phyloP scores from a whole-genome alignment of 2,329 filamentous ascomycete genomes.

The Fusarium staphyleae region DNA sequence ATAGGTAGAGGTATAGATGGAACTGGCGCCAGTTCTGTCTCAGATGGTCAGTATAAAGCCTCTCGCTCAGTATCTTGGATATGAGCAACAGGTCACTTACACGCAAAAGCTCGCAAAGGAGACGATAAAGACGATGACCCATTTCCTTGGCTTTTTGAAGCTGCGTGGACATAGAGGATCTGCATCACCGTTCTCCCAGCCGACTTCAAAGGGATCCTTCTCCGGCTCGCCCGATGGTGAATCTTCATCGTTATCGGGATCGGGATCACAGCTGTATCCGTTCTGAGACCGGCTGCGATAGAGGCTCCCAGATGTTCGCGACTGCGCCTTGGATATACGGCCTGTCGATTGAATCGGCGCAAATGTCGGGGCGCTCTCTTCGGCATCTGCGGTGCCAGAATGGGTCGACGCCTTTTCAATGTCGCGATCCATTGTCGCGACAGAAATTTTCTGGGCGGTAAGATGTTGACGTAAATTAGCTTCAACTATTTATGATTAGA shows the following conservation, averaged over 20 bases:
- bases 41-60: not conserved
- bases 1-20: constrained; percentile 90
- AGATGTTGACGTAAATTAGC: not conserved
- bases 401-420: constrained; percentile 36
- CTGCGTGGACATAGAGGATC: constrained; percentile 80
- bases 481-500: not conserved
- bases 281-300: constrained; percentile 51
- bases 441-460: not conserved
- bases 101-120: constrained; percentile 79
- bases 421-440: constrained; percentile 34
- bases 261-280: constrained; percentile 51
- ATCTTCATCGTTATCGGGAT: constrained; percentile 7
- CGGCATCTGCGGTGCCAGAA: constrained; percentile 6
- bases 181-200: constrained; percentile 73
- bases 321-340: constrained; percentile 8
- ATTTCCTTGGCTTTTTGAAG: constrained; percentile 71
- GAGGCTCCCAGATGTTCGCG: constrained; percentile 19
- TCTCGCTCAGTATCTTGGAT: not conserved
- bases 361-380: constrained; percentile 9
- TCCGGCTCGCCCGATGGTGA: constrained; percentile 27
- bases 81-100: constrained; percentile 62
- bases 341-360: constrained; percentile 20
- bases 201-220: constrained; percentile 69
- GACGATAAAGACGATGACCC: constrained; percentile 80
- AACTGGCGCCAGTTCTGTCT: constrained; percentile 78